Evolutionary conservation across 805 yeast genomes (phyloP), one percentile per base, ranked within the genome.

Genomic region (Zygosaccharomyces lentus): DNA sequence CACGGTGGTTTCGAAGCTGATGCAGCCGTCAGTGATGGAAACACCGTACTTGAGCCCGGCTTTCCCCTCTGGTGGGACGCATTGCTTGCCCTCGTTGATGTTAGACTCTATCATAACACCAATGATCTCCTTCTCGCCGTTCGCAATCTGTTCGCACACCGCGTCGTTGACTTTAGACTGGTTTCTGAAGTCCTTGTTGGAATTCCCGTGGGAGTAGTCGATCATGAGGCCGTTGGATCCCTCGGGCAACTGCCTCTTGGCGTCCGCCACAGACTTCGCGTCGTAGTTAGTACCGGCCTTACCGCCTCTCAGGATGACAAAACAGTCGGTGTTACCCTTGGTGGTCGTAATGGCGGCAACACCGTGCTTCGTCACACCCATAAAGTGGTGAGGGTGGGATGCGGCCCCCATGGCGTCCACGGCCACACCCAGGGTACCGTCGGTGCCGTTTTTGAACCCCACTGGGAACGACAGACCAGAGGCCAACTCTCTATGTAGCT

Each of bases 381-480:
- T 78, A 75, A 91, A 91, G 70, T 90, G 97, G 66, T 91, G 99
- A 39, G 95, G 80, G 64, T 83, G 83, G 32, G 91, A 75, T 36
- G 99, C 95, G 38, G 99, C 93, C 66, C 82, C 78, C 57, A 87
- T 85, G 34, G 99, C 98, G 66, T 90, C 99, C 41, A 93, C 74
- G 9, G 99, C 96, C 51, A 91, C 97, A 48, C 81, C 84, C 51
- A 91, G 73, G 41, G 93, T 77, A 64, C 99, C 99, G 67, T 91
- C 99, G 34, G 99, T 91, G 69, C 98, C 99, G 67, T 91, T 91
- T 73, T 91, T 91, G 84, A 91, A 91, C 41, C 99, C 99, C 47
- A 91, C 82, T 48, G 99, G 99, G 91, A 91, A 91, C n/a, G 96
- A 87, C 51, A 93, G 76, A 44, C 99, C 99, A 7, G 97, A 90